Percentiles rank a stretch among this genome's conserved stretches.
These are phyloP conservation scores for Chytriomyces confervae DNA, from an alignment of 192 early-diverging fungal genomes.

Conservation along the genomic window DNA sequence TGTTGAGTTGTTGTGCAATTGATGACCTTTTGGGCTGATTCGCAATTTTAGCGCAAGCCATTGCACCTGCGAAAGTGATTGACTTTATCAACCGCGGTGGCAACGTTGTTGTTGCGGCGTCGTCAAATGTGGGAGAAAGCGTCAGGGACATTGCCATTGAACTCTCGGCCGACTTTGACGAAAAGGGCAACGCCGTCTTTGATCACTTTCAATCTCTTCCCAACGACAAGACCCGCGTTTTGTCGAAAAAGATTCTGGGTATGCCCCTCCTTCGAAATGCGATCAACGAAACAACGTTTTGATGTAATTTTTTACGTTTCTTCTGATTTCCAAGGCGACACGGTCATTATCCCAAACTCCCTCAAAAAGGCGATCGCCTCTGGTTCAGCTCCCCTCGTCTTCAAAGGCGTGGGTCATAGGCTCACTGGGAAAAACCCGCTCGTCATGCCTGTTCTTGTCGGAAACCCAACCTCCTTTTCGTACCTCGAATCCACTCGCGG, in stretches of 20 bases:
- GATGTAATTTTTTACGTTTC: not conserved
- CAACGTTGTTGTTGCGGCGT: slow-evolving; percentile 81
- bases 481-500: slow-evolving; percentile 37
- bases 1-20: not conserved
- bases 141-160: slow-evolving; percentile 86
- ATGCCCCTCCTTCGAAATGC: too few relatives aligned
- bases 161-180: slow-evolving; percentile 87
- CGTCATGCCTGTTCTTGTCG: slow-evolving; percentile 66
- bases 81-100: slow-evolving; percentile 91
- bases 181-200: slow-evolving; percentile 67
- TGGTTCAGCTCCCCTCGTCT: slow-evolving; percentile 60
- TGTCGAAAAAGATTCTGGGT: not conserved
- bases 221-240: not conserved
- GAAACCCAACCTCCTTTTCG: slow-evolving; percentile 71
- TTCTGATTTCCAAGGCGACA: slow-evolving; percentile 47
- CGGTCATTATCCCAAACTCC: slow-evolving; percentile 41
- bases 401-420: slow-evolving; percentile 79
- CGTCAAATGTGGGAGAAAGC: slow-evolving; percentile 66
- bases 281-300: not conserved
- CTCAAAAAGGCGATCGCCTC: slow-evolving; percentile 35
- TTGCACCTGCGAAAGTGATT: slow-evolving; percentile 64
- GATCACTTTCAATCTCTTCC: slow-evolving; percentile 72
- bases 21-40: not conserved
- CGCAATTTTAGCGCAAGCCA: slow-evolving; percentile 56
- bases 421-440: slow-evolving; percentile 68